Evolutionary conservation across 192 early-diverging fungal species (phyloP).

Genomic region (Spizellomyces punctatus): DNA sequence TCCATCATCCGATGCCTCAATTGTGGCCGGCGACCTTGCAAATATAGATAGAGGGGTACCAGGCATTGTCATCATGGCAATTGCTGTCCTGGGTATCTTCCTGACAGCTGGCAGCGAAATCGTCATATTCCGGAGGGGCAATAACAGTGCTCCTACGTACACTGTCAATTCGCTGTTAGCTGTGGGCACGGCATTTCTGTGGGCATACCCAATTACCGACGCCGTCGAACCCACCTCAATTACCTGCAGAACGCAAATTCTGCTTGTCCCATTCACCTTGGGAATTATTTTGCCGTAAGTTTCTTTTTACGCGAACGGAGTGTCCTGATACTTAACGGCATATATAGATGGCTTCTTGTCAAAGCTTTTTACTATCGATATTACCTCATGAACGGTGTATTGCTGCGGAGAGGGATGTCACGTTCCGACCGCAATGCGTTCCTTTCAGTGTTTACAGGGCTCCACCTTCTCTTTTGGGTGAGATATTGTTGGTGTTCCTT

Average conservation of each 20-base stretch:
- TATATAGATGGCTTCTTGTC: background rate
- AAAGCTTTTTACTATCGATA: background rate
- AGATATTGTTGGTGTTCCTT: background rate
- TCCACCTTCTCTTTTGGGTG: background rate
- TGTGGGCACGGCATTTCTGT: constrained; percentile 14
- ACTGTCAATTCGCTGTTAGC: constrained; percentile 3
- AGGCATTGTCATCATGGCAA: constrained; percentile 12
- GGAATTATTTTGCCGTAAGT: background rate
- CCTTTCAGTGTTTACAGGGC: background rate
- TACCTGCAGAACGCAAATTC: constrained; percentile 28
- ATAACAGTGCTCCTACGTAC: background rate
- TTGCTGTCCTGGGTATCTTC: constrained; percentile 1
- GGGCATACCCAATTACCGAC: constrained; percentile 26
- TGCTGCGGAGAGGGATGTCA: background rate
- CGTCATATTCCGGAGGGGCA: background rate
- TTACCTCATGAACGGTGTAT: background rate
- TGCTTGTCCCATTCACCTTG: background rate
- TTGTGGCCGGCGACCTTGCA: constrained; percentile 7
- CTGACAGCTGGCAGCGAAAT: background rate
- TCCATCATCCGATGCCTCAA: background rate
- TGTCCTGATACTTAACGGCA: background rate
- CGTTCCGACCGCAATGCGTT: background rate
- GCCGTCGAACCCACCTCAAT: constrained; percentile 13
- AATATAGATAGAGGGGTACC: constrained; percentile 15
- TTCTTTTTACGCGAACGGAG: background rate